These are phyloP conservation scores for Rauvolfia tetraphylla DNA, from an alignment of 257 asterid species.

Conservation along the genomic window DNA sequence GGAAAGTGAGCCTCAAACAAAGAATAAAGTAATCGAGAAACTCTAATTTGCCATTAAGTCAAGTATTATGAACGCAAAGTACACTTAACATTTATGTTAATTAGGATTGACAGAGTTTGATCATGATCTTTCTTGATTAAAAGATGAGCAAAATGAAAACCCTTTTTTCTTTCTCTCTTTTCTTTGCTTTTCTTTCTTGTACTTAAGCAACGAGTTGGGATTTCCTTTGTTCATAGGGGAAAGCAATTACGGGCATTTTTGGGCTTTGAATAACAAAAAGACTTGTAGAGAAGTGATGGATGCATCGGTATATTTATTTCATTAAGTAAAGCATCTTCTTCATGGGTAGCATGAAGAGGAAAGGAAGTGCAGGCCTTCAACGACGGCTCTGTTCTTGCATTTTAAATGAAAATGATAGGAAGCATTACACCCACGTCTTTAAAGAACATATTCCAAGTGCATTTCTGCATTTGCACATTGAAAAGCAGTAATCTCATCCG, in stretches of 20 bases:
- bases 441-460: neutral
- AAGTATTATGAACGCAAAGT: conserved; percentile 23
- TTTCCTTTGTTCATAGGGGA: conserved; percentile 6
- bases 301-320: conserved; percentile 9
- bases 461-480: neutral
- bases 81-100: conserved; percentile 9
- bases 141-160: neutral
- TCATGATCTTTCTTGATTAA: conserved; percentile 6
- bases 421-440: conserved; percentile 9
- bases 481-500: neutral
- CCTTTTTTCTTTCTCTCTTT: neutral
- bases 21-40: conserved; percentile 1
- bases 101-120: neutral
- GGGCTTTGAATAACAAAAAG: conserved; percentile 6
- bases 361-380: conserved; percentile 14
- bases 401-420: conserved; percentile 17
- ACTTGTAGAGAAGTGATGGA: conserved; percentile 5
- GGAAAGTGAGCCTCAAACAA: conserved; percentile 15
- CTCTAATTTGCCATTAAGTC: conserved; percentile 11
- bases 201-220: neutral
- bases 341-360: conserved; percentile 10
- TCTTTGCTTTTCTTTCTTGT: neutral
- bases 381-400: neutral
- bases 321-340: conserved; percentile 17
- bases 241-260: conserved; percentile 1